Percentiles rank a stretch among this genome's conserved stretches.
Conservation (phyloP, 148 eudicot species). For the Vaccinium darrowii region DNA sequence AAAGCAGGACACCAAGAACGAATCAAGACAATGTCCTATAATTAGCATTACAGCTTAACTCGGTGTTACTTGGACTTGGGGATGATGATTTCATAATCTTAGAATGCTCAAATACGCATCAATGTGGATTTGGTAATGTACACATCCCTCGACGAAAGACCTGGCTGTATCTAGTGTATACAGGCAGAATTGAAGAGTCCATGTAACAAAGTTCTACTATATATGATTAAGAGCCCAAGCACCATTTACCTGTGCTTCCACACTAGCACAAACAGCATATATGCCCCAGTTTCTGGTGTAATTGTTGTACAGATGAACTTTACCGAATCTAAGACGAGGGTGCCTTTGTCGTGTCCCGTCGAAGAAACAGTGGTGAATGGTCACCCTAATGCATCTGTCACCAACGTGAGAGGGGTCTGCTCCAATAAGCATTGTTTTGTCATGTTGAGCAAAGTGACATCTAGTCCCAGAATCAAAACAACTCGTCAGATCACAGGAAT, state of each 20-base stretch:
- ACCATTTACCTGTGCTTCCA: conserved; percentile 75
- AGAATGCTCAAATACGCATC: background rate
- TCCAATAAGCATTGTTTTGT: conserved; percentile 93
- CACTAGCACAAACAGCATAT: conserved; percentile 95
- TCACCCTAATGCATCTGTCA: conserved; percentile 31
- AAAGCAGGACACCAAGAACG: background rate
- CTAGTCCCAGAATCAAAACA: conserved; percentile 28
- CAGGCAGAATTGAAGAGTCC: background rate
- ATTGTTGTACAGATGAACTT: conserved; percentile 89
- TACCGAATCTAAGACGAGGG: conserved; percentile 83
- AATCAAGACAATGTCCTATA: background rate
- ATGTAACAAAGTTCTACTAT: background rate
- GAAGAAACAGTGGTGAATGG: conserved; percentile 68
- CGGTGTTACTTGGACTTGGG: background rate
- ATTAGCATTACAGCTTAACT: background rate
- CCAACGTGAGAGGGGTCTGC: conserved; percentile 55
- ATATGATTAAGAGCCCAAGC: background rate
- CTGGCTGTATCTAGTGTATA: background rate
- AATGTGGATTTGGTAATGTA: background rate
- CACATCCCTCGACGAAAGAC: background rate
- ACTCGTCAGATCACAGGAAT: background rate
- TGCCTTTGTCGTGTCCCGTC: conserved; percentile 92
- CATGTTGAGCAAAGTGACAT: conserved; percentile 74
- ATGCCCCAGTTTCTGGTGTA: conserved; percentile 91
- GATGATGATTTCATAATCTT: background rate